Evolutionary conservation across 2,329 filamentous ascomycete species (phyloP).

Genomic region (Ceratocystis ficicola): DNA sequence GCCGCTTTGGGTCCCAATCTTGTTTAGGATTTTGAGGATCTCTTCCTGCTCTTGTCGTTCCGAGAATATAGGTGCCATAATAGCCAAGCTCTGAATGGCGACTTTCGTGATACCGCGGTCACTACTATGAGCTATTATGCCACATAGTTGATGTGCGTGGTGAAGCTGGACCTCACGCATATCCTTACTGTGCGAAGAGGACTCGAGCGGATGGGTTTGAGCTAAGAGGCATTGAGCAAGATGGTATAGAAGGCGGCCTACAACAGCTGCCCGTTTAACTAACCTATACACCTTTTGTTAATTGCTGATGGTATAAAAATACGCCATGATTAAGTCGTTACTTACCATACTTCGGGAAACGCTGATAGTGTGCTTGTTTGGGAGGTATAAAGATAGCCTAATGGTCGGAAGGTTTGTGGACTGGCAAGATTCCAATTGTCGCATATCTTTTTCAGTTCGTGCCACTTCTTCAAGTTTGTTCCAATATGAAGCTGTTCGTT

Average conservation of each 20-base stretch:
- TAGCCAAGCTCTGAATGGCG: conserved; percentile 64
- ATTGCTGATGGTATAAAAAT: background rate
- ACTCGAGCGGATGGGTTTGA: conserved; percentile 61
- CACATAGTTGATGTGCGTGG: conserved; percentile 76
- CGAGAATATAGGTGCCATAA: conserved; percentile 62
- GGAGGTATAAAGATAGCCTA: conserved; percentile 60
- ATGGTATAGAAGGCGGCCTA: conserved; percentile 80
- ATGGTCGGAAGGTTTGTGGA: conserved; percentile 75
- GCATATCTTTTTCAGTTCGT: conserved; percentile 64
- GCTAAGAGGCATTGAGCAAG: conserved; percentile 70
- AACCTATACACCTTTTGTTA: conserved; percentile 41
- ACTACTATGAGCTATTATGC: conserved; percentile 74
- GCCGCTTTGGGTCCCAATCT: conserved; percentile 62
- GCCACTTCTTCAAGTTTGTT: conserved; percentile 63
- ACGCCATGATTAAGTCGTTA: conserved; percentile 19
- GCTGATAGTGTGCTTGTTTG: conserved; percentile 56
- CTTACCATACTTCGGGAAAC: conserved; percentile 78
- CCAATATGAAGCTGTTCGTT: conserved; percentile 49
- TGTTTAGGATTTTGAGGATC: conserved; percentile 62
- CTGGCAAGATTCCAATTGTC: conserved; percentile 70
- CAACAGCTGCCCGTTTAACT: conserved; percentile 66
- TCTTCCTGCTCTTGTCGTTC: conserved; percentile 65
- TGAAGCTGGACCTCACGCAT: conserved; percentile 58
- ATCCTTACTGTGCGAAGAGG: conserved; percentile 46
- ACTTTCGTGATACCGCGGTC: conserved; percentile 69